These are phyloP conservation scores for Trichaptum fuscoviolaceum DNA, from an alignment of 768 basidiomycete species.

Conservation along the genomic window DNA sequence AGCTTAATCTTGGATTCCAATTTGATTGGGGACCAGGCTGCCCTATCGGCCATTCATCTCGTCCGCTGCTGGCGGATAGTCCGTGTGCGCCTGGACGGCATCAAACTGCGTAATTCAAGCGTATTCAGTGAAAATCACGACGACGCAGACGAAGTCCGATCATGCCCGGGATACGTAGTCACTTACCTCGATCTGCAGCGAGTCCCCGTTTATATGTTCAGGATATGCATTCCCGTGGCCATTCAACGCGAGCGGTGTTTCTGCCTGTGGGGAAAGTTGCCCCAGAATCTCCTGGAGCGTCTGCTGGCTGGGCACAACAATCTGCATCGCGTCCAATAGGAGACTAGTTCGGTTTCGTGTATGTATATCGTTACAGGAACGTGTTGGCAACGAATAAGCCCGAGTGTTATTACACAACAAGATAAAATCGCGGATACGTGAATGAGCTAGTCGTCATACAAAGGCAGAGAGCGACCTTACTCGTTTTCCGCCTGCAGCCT, in stretches of 20 bases:
- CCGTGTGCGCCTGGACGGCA: not conserved
- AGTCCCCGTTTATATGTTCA: not conserved
- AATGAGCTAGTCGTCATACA: not conserved
- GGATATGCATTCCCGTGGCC: not conserved
- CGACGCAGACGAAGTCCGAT: not conserved
- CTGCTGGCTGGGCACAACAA: constrained; percentile 6
- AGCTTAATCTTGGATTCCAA: not conserved
- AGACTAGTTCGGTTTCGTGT: constrained; percentile 4
- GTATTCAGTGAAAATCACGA: not conserved
- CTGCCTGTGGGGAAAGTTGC: not conserved
- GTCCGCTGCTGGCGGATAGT: not conserved
- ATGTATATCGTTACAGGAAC: not conserved
- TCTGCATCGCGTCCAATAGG: constrained; percentile 10
- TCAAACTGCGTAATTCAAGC: not conserved
- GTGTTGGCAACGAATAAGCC: not conserved
- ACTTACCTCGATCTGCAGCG: not conserved
- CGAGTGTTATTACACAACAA: too few species aligned
- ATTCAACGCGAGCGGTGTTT: not conserved
- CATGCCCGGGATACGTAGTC: not conserved
- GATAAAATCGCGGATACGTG: not conserved
- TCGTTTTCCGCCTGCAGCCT: constrained; percentile 12
- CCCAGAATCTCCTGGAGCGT: constrained; percentile 5
- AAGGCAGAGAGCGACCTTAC: constrained; percentile 5
- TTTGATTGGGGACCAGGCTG: not conserved
- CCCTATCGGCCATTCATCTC: not conserved